A percentile compares a stretch with the other conserved stretches of the same genome.
Evolutionary conservation across 78 protist species (phyloP).

Genomic region (Diacronema lutheri): DNA sequence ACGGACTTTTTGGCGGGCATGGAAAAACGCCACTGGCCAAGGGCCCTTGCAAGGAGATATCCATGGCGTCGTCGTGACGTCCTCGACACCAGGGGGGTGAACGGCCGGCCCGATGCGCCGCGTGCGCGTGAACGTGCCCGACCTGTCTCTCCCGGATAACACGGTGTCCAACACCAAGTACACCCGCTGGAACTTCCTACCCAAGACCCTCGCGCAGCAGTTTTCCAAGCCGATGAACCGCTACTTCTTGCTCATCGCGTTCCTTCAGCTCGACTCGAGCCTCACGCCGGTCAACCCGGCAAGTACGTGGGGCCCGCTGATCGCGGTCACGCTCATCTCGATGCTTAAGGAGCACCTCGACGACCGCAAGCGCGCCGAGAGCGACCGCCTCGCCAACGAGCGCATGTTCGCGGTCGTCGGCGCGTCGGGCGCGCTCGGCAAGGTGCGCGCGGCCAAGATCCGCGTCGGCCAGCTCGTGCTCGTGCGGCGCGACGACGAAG

Average conservation of each 20-base stretch:
- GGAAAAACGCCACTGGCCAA: too few species aligned
- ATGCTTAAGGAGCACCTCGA: constrained; percentile 29
- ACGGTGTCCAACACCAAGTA: constrained; percentile 72
- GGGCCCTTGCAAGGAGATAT: too few species aligned
- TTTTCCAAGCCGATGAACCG: constrained; percentile 69
- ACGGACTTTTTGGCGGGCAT: too few species aligned
- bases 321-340: constrained; percentile 24
- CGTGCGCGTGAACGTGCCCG: too few species aligned
- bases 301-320: constrained; percentile 73
- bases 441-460: constrained; percentile 44
- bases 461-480: constrained; percentile 70
- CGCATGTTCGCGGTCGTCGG: constrained; percentile 27
- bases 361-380: constrained; percentile 30
- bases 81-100: too few species aligned
- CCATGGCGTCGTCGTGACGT: too few species aligned
- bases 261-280: constrained; percentile 60
- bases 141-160: not conserved
- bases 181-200: constrained; percentile 58
- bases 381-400: constrained; percentile 64
- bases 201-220: constrained; percentile 71
- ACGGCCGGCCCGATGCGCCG: too few species aligned
- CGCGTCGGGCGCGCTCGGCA: not conserved
- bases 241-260: constrained; percentile 75
- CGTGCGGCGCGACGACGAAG: constrained; percentile 41
- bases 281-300: constrained; percentile 63